Evolutionary conservation across 768 basidiomycete genomes (phyloP).

Genomic region (Serendipita sp.): DNA sequence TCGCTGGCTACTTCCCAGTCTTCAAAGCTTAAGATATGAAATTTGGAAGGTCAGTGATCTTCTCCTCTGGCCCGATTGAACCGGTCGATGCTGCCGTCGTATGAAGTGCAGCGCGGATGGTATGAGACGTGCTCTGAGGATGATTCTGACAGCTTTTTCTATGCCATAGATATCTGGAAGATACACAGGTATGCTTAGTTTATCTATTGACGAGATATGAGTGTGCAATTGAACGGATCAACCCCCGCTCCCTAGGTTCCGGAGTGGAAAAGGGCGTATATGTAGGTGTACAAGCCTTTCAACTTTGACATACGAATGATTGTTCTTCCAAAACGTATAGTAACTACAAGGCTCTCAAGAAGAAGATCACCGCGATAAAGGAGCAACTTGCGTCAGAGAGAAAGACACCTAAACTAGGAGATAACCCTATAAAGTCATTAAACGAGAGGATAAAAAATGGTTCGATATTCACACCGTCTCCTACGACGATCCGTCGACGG

Average conservation of each 20-base stretch:
- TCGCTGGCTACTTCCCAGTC: no score
- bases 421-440: background rate
- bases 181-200: conserved; percentile 37
- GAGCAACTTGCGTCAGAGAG: background rate
- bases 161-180: conserved; percentile 40
- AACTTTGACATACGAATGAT: background rate
- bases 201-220: background rate
- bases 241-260: conserved; percentile 31
- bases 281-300: conserved; percentile 23
- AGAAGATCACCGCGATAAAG: conserved; percentile 38
- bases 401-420: background rate
- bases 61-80: background rate
- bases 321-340: conserved; percentile 21
- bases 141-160: background rate
- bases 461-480: background rate
- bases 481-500: background rate
- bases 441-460: background rate
- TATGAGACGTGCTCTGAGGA: background rate
- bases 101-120: background rate
- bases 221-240: background rate
- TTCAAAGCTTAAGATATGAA: conserved; percentile 26
- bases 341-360: conserved; percentile 59
- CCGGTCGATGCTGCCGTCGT: background rate
- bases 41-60: conserved; percentile 33
- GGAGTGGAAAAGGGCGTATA: conserved; percentile 59